Percentiles rank a stretch among this genome's conserved stretches.
phyloP scores from a whole-genome alignment of 2,329 filamentous ascomycete genomes.

The Bipolaris victoriae region DNA sequence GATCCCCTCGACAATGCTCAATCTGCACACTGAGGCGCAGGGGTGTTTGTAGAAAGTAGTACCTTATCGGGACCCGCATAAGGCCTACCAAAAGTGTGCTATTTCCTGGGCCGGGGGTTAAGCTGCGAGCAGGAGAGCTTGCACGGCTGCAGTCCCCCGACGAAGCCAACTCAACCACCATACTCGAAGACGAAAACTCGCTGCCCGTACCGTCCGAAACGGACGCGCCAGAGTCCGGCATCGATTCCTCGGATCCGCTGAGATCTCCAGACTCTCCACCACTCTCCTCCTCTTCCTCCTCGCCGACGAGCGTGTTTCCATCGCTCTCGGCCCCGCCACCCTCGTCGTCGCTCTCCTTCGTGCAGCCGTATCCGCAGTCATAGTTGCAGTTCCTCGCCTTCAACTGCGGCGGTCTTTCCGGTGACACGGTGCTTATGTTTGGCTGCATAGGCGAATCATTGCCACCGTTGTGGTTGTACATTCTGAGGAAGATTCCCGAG shows the following conservation, averaged over 20 bases:
- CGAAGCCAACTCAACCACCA: slow-evolving; percentile 3
- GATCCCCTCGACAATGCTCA: slow-evolving; percentile 37
- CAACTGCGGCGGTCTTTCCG: slow-evolving; percentile 26
- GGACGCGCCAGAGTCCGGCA: neutral
- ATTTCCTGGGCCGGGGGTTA: slow-evolving; percentile 34
- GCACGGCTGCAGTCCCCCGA: slow-evolving; percentile 4
- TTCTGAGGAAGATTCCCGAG: neutral
- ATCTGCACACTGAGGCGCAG: slow-evolving; percentile 41
- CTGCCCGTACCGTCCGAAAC: neutral
- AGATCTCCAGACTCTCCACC: neutral
- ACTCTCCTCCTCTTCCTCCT: slow-evolving; percentile 1
- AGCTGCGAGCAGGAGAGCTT: slow-evolving; percentile 19
- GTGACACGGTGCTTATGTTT: neutral
- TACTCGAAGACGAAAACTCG: slow-evolving; percentile 1
- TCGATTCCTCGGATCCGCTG: neutral
- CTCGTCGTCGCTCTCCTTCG: slow-evolving; percentile 17
- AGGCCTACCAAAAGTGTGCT: slow-evolving; percentile 17
- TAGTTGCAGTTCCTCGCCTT: slow-evolving; percentile 33
- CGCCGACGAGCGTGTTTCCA: slow-evolving; percentile 3
- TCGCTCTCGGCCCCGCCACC: slow-evolving; percentile 19
- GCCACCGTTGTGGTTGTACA: slow-evolving; percentile 5
- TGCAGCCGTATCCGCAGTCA: slow-evolving; percentile 32
- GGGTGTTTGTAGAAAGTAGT: slow-evolving; percentile 34
- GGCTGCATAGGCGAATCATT: neutral
- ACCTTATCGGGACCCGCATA: slow-evolving; percentile 13